Base-by-base conservation (phyloP, 805 yeast species). In the Ogataea parapolymorpha region DNA sequence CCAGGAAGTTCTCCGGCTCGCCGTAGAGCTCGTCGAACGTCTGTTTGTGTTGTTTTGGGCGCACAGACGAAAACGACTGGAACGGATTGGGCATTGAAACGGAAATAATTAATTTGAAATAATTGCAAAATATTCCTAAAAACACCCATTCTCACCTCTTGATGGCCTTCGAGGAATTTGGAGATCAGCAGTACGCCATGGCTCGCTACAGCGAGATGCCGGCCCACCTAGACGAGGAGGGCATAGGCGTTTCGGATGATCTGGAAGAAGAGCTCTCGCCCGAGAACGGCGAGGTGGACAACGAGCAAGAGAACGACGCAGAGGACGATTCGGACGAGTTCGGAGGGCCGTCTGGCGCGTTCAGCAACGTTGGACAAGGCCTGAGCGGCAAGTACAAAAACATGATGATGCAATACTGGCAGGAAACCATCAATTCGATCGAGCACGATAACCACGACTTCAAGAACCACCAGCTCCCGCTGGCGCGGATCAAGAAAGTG, bases 331-430 rank as follows among this genome's bases (percentile, higher is more conserved):
- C 56, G 6, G 66, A 61, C 38, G 67, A 63, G 18, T 48, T 58
- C 35, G 70, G 69, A 10, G 61, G 55, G 6, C 61, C 65, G 1
- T 50, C 61, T 4, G 66, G 68, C 6, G 68, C 68, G 1, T 65
- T 65, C 50, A 63, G 78, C 46, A 93, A 93, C 61, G 98, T 93
- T 6, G 96, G 95, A 2, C 97, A 89, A 57, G 98, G 97, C 1
- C 68, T 91, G 15, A 71, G 73, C 6, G 96, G 96, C 2, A 77
- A 79, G 42, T 83, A 89, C 63, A 75, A 88, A 45, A 90, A 86
- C 52, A 75, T 82, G 70, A 85, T 93, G 90, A 82, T 95, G 77
- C 90, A 86, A 47, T 93, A 91, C 62, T 93, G 99, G 99, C 99
- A 93, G 66, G 95, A 86, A 53, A 82, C 95, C 11, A 90, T 93